Conservation (phyloP, 306 rosid species). For the Vachellia pachyceras region DNA sequence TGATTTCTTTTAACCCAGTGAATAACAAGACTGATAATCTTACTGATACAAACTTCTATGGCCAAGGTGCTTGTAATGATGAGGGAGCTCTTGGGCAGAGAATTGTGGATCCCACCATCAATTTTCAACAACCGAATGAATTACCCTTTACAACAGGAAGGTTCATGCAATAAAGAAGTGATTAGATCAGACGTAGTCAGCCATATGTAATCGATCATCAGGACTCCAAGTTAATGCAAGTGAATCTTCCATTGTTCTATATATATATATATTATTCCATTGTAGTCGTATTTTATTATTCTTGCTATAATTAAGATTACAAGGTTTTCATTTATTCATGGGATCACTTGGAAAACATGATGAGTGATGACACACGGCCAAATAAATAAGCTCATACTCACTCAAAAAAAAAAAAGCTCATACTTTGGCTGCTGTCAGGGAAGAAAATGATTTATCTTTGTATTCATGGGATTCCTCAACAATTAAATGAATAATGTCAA, state of each 20-base stretch:
- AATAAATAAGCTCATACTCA: neutral
- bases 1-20: constrained; percentile 40
- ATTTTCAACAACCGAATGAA: constrained; percentile 51
- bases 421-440: too few relatives aligned
- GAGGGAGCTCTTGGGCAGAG: constrained; percentile 37
- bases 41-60: constrained; percentile 39
- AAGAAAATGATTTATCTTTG: neutral
- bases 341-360: neutral
- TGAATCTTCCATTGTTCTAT: neutral
- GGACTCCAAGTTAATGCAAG: constrained; percentile 13
- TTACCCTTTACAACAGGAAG: constrained; percentile 43
- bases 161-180: constrained; percentile 33
- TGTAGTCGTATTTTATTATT: constrained; percentile 24
- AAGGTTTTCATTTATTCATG: constrained; percentile 25
- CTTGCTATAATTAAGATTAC: constrained; percentile 31
- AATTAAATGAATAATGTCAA: constrained; percentile 24
- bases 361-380: neutral
- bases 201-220: neutral
- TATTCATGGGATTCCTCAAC: constrained; percentile 29
- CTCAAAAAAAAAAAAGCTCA: too few relatives aligned
- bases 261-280: constrained; percentile 27
- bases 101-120: constrained; percentile 35
- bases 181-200: neutral
- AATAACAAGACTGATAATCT: constrained; percentile 23
- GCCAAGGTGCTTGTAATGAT: constrained; percentile 41